A percentile compares a stretch with the other conserved stretches of the same genome.
Conservation (phyloP, 2,329 filamentous ascomycete species). For the Botrytis aclada region DNA sequence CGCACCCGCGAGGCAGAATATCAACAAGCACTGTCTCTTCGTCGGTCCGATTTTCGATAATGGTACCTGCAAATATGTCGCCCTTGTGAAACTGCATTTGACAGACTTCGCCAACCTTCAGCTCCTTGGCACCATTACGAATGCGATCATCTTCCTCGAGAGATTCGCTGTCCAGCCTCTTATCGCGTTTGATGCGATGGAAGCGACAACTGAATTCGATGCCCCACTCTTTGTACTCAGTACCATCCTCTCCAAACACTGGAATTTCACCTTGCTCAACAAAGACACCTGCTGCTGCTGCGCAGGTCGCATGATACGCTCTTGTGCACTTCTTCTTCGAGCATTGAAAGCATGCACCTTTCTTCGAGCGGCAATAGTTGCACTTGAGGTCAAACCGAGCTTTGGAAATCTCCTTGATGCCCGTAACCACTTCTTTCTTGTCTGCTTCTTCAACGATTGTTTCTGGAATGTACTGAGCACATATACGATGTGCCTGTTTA, state of each 20-base stretch:
- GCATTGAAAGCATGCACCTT: conserved; percentile 96
- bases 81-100: conserved; percentile 82
- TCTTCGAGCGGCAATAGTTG: conserved; percentile 89
- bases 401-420: conserved; percentile 78
- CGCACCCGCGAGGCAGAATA: conserved; percentile 79
- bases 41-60: conserved; percentile 75
- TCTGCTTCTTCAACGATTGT: conserved; percentile 72
- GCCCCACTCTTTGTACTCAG: conserved; percentile 86
- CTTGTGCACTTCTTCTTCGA: conserved; percentile 90
- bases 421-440: conserved; percentile 70
- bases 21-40: conserved; percentile 78
- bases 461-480: conserved; percentile 87
- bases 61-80: conserved; percentile 86
- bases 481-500: conserved; percentile 81
- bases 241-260: conserved; percentile 84
- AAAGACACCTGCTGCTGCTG: conserved; percentile 85
- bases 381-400: conserved; percentile 89
- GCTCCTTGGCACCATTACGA: conserved; percentile 61
- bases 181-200: conserved; percentile 83
- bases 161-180: conserved; percentile 64
- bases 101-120: conserved; percentile 73
- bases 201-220: conserved; percentile 95
- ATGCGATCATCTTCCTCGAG: conserved; percentile 70
- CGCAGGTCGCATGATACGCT: conserved; percentile 93
- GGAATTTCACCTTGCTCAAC: conserved; percentile 84